Conservation (phyloP, 2,329 filamentous ascomycete genomes). For the Leptographium procerum region DNA sequence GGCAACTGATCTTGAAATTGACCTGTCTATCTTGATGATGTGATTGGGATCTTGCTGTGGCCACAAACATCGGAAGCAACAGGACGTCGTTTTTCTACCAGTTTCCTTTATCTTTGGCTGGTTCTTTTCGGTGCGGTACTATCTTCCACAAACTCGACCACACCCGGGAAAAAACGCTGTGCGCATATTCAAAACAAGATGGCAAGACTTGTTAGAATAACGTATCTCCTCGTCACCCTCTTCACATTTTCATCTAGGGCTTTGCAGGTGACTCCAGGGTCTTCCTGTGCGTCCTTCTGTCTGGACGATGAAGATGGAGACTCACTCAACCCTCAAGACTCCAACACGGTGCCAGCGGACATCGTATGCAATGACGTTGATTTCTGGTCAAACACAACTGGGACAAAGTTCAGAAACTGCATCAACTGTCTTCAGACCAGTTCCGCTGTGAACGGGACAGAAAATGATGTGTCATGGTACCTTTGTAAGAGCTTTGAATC, state of each 20-base stretch:
- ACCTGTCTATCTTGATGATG: not conserved
- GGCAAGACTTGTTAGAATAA: no score
- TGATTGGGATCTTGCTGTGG: not conserved
- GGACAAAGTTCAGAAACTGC: constrained; percentile 36
- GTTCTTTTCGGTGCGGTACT: no score
- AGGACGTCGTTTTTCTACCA: no score
- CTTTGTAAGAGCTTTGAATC: constrained; percentile 26
- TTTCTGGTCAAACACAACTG: constrained; percentile 24
- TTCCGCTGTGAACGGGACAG: constrained; percentile 23
- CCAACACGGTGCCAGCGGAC: constrained; percentile 33
- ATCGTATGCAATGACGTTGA: constrained; percentile 33
- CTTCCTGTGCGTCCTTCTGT: constrained; percentile 36
- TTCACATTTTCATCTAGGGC: constrained; percentile 14
- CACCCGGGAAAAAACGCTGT: no score
- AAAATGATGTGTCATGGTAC: constrained; percentile 34
- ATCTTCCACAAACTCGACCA: no score
- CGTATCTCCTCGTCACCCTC: constrained; percentile 7
- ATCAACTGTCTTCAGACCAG: constrained; percentile 35
- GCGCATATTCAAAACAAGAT: no score
- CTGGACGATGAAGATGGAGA: constrained; percentile 26
- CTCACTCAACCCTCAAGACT: constrained; percentile 20
- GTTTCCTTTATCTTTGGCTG: no score
- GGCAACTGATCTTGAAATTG: not conserved
- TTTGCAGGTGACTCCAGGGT: constrained; percentile 38
- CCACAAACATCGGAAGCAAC: no score